A percentile compares a stretch with the other conserved stretches of the same genome.
These are phyloP conservation scores for Elsinoe perseae DNA, from an alignment of 2,329 filamentous ascomycete genomes.

Conservation along the genomic window DNA sequence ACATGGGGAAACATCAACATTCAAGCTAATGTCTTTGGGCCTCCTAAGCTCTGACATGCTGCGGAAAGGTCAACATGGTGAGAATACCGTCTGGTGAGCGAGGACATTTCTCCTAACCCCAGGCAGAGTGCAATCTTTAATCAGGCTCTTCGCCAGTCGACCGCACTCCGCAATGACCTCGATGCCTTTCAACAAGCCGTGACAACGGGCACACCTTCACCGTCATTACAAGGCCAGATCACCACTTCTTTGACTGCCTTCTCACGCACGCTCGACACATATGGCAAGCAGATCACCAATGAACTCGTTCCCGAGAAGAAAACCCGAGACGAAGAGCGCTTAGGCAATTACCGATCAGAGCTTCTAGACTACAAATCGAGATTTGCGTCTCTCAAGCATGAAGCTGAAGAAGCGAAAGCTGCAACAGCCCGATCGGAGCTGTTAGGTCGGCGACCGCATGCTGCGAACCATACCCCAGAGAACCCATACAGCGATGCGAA, in stretches of 20 bases:
- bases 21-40: neutral
- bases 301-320: constrained; percentile 88
- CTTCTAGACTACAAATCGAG: constrained; percentile 70
- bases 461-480: constrained; percentile 66
- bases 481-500: constrained; percentile 73
- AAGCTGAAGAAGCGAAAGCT: constrained; percentile 56
- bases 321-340: constrained; percentile 76
- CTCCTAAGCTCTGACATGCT: neutral
- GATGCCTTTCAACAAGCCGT: constrained; percentile 50
- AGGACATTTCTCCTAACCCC: neutral
- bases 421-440: constrained; percentile 61
- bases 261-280: constrained; percentile 85
- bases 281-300: constrained; percentile 73
- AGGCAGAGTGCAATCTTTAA: constrained; percentile 71
- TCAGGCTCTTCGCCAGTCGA: constrained; percentile 75
- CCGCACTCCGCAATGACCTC: constrained; percentile 68
- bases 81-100: neutral
- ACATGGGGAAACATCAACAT: neutral
- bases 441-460: constrained; percentile 73
- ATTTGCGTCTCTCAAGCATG: constrained; percentile 68
- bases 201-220: constrained; percentile 50
- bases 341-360: constrained; percentile 78
- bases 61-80: neutral
- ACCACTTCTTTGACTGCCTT: constrained; percentile 75
- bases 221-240: constrained; percentile 62